Evolutionary conservation across 495 filamentous ascomycete species (phyloP).

Genomic region (Podospora bellae-mahoneyi): DNA sequence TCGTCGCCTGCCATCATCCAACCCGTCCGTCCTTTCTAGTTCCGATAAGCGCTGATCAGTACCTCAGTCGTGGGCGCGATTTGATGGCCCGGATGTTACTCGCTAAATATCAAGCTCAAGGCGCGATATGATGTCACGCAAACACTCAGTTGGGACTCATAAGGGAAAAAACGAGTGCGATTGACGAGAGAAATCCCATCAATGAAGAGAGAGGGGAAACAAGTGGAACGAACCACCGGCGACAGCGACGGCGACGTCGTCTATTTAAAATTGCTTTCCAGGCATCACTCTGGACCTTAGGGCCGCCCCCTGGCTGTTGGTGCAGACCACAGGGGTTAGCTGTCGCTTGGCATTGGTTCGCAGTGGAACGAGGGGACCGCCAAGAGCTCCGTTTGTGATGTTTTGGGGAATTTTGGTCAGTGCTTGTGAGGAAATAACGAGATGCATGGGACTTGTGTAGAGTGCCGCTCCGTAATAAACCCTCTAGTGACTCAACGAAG

Average conservation of each 20-base stretch:
- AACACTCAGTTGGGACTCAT: too few species aligned
- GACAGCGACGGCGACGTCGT: conserved; percentile 8
- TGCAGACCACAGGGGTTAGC: conserved; percentile 9
- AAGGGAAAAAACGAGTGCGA: conserved; percentile 7
- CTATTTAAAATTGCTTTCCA: conserved; percentile 22
- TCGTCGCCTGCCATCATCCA: conserved; percentile 13
- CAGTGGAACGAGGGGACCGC: background rate
- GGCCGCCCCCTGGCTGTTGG: background rate
- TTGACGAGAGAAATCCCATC: conserved; percentile 2
- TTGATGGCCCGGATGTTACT: background rate
- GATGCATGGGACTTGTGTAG: background rate
- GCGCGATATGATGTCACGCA: background rate
- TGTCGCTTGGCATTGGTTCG: conserved; percentile 15
- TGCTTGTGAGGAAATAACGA: background rate
- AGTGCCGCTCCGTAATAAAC: background rate
- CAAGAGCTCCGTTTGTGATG: background rate
- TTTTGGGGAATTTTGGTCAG: background rate
- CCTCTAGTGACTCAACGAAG: background rate
- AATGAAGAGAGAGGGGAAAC: background rate
- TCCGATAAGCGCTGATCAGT: background rate
- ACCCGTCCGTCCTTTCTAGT: background rate
- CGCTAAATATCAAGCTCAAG: background rate
- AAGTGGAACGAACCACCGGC: background rate
- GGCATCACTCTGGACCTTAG: background rate
- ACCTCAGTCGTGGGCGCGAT: too few species aligned